Conservation (phyloP, 108 stramenopile genomes). For the Nitzschia palea region DNA sequence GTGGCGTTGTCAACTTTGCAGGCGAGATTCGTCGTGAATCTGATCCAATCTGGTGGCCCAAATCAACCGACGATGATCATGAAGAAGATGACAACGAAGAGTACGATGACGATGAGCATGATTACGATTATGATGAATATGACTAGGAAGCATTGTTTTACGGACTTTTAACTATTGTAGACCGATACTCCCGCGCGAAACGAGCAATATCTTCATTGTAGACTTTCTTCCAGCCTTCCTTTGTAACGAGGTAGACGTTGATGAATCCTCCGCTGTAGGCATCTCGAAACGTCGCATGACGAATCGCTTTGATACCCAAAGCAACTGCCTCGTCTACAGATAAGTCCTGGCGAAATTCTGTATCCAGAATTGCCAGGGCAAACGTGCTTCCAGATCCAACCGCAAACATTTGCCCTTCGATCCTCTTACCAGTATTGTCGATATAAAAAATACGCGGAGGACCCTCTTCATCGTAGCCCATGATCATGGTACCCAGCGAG, state of each 20-base stretch:
- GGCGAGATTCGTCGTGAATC: neutral
- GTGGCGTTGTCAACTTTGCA: neutral
- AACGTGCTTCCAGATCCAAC: slow-evolving; percentile 87
- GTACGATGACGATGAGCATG: neutral
- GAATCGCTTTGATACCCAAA: slow-evolving; percentile 85
- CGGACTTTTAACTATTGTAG: no score
- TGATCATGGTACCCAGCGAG: slow-evolving; percentile 89
- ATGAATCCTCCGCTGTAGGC: slow-evolving; percentile 84
- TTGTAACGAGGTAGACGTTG: slow-evolving; percentile 78
- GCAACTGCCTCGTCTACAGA: slow-evolving; percentile 76
- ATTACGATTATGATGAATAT: no score
- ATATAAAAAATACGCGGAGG: slow-evolving; percentile 79
- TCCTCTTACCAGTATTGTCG: slow-evolving; percentile 77
- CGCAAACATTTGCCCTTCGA: slow-evolving; percentile 82
- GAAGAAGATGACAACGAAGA: no score
- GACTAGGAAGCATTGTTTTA: no score
- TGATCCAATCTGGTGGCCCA: neutral
- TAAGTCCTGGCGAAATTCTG: slow-evolving; percentile 60
- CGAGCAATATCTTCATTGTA: slow-evolving; percentile 79
- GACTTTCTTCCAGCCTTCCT: slow-evolving; percentile 76
- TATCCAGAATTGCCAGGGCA: slow-evolving; percentile 87
- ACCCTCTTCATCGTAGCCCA: slow-evolving; percentile 63
- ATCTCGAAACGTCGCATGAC: slow-evolving; percentile 90
- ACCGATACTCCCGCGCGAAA: neutral
- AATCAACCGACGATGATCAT: no score